A percentile compares a stretch with the other conserved stretches of the same genome.
These are phyloP conservation scores for Westerdykella sp. DNA, from an alignment of 2,329 filamentous ascomycete genomes.

Conservation along the genomic window DNA sequence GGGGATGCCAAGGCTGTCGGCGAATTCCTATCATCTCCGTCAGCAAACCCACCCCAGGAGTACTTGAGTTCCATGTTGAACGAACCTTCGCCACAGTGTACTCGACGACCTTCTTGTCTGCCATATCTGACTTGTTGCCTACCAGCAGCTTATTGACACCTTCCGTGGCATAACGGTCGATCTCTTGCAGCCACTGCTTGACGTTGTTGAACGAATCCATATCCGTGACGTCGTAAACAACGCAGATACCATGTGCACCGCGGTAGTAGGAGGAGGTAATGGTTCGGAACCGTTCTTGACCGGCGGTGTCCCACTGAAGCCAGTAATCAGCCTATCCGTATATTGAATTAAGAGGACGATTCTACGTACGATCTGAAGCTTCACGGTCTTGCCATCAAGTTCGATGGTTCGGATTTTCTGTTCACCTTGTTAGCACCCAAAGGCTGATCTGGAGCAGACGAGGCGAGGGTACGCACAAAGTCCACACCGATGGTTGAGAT, in stretches of 20 bases:
- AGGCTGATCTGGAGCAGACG: not conserved
- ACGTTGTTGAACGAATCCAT: conserved; percentile 99
- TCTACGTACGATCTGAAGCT: conserved; percentile 87
- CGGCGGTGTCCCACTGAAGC: conserved; percentile 91
- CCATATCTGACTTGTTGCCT: conserved; percentile 99
- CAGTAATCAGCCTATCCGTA: not conserved
- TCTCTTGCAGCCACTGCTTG: conserved; percentile 98
- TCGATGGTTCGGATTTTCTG: conserved; percentile 98
- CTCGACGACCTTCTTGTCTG: conserved; percentile 99
- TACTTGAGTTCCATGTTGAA: conserved; percentile 2
- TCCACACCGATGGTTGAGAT: conserved; percentile 79
- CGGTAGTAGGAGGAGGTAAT: conserved; percentile 99
- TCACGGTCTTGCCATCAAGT: conserved; percentile 98
- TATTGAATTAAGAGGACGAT: not conserved
- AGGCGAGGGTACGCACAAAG: conserved; percentile 62
- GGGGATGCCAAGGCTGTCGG: conserved; percentile 95
- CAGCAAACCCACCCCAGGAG: conserved; percentile 8
- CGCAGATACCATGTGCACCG: conserved; percentile 97
- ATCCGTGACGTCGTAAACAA: conserved; percentile 99
- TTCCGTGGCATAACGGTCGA: conserved; percentile 96
- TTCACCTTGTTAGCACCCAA: not conserved
- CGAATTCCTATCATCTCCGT: conserved; percentile 68
- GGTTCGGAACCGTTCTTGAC: conserved; percentile 98
- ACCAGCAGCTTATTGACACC: conserved; percentile 99
- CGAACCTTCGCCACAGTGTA: conserved; percentile 98